Percentiles rank a stretch among this genome's conserved stretches.
phyloP scores from a whole-genome alignment of 306 rosid species.

The Pterocarpus santalinus region DNA sequence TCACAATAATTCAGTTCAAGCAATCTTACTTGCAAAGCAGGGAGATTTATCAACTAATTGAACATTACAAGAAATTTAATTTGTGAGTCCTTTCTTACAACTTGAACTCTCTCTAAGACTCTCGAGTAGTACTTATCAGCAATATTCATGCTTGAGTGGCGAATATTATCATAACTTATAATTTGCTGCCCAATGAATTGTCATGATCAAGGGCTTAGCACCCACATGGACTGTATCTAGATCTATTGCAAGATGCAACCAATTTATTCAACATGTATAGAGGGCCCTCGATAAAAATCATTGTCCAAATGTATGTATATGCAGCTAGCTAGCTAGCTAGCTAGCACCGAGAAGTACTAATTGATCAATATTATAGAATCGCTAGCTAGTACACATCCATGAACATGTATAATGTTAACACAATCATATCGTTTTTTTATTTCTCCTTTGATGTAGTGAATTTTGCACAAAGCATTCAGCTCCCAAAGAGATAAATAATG shows the following conservation, averaged over 20 bases:
- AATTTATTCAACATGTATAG: constrained; percentile 25
- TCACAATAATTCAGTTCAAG: constrained; percentile 26
- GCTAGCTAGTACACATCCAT: background rate
- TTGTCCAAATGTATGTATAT: background rate
- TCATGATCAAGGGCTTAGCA: constrained; percentile 63
- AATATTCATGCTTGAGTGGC: constrained; percentile 34
- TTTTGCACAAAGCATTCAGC: constrained; percentile 21
- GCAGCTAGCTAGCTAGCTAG: constrained; percentile 14
- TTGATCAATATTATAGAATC: background rate
- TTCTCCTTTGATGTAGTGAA: background rate
- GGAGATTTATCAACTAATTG: constrained; percentile 15
- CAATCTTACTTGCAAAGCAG: background rate
- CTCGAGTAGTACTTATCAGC: background rate
- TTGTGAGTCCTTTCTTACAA: constrained; percentile 8
- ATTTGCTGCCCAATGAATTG: constrained; percentile 49
- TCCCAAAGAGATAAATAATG: constrained; percentile 20
- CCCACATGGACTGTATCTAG: constrained; percentile 57
- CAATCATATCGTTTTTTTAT: constrained; percentile 29
- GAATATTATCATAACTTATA: constrained; percentile 37
- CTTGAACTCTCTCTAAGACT: background rate
- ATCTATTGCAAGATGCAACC: constrained; percentile 33
- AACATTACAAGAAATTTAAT: constrained; percentile 9
- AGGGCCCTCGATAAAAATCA: constrained; percentile 40
- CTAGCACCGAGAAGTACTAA: background rate
- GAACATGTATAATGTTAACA: background rate